Evolutionary conservation across 371 early-diverging fungal species (phyloP), one percentile per base, ranked within the genome.

Genomic region (Mucor velutinosus): DNA sequence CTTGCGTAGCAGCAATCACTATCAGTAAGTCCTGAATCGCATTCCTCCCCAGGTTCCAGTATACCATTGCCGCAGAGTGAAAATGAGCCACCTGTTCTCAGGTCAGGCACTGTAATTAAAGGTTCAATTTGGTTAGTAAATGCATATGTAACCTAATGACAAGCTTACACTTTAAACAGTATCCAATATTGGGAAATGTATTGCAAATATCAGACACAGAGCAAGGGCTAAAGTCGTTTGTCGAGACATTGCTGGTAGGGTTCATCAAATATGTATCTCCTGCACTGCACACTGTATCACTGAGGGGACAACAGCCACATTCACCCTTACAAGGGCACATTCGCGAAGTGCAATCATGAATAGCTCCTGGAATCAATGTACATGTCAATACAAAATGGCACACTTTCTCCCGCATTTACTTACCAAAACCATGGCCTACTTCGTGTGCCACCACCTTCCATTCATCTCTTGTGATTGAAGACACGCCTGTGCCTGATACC

Each of bases 371-470:
- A 60, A 39, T 17, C 15, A 11, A 70, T 51, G 70, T 3, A 35
- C 37, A 35, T 58, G 21, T 43, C n/a, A 61, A 23, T 29, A 14
- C 53, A 25, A 59, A 59, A 55, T 45, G 14, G 2, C n/a, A 25
- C 35, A 32, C 72, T 33, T 51, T n/a, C 11, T 57, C 64, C 4
- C 0, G 32, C 11, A 25, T 66, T 4, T 30, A 29, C 14, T 53
- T 73, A 73, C 91, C 93, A 81, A 94, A 93, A 51, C 90, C 93
- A 76, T 96, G 97, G 8, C 97, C 97, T 62, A 97, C 88, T 80
- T 94, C 94, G 76, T 98, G 98, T 8, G 97, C 98, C 4, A 97
- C 92, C 3, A 98, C 96, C 79, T 95, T 94, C 96, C 96, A 98
- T 76, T 95, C 95, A 57, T 90, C 90, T 25, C 90, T 78, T 7